Percentiles rank a stretch among this genome's conserved stretches.
phyloP scores from a whole-genome alignment of 2,329 filamentous ascomycete genomes.

The Venturiaceae sp. region DNA sequence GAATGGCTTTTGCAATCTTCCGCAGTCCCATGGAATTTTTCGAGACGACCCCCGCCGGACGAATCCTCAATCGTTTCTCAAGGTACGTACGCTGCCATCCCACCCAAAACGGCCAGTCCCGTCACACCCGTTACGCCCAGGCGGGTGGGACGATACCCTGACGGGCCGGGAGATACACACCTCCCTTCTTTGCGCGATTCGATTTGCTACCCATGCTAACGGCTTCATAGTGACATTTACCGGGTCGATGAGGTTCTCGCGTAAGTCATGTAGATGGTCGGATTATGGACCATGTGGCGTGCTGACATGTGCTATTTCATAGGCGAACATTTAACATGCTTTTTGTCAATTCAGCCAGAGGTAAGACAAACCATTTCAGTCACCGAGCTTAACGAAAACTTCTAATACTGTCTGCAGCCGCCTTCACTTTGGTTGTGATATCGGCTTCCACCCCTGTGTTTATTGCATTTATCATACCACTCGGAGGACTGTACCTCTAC shows the following conservation, averaged over 20 bases:
- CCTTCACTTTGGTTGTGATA: slow-evolving; percentile 82
- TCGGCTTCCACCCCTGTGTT: slow-evolving; percentile 74
- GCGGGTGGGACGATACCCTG: neutral
- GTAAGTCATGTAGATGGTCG: slow-evolving; percentile 23
- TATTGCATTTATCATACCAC: slow-evolving; percentile 67
- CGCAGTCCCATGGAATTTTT: slow-evolving; percentile 98
- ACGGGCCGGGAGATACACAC: neutral
- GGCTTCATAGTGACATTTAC: slow-evolving; percentile 23
- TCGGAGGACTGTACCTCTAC: slow-evolving; percentile 74
- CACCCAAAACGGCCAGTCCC: neutral
- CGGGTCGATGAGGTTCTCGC: slow-evolving; percentile 87
- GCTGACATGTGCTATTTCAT: neutral
- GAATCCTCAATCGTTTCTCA: slow-evolving; percentile 93
- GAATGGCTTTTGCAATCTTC: slow-evolving; percentile 97
- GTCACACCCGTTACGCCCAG: neutral
- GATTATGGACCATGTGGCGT: neutral
- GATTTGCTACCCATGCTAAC: neutral
- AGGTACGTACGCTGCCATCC: slow-evolving; percentile 45
- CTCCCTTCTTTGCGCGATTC: neutral
- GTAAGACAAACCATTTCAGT: slow-evolving; percentile 23
- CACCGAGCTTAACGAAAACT: slow-evolving; percentile 14
- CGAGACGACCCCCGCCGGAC: slow-evolving; percentile 87
- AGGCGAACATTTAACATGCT: slow-evolving; percentile 91
- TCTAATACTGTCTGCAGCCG: slow-evolving; percentile 26
- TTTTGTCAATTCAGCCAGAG: slow-evolving; percentile 39